These are phyloP conservation scores for Brettanomyces anomalus DNA, from an alignment of 805 yeast genomes.

Conservation along the genomic window DNA sequence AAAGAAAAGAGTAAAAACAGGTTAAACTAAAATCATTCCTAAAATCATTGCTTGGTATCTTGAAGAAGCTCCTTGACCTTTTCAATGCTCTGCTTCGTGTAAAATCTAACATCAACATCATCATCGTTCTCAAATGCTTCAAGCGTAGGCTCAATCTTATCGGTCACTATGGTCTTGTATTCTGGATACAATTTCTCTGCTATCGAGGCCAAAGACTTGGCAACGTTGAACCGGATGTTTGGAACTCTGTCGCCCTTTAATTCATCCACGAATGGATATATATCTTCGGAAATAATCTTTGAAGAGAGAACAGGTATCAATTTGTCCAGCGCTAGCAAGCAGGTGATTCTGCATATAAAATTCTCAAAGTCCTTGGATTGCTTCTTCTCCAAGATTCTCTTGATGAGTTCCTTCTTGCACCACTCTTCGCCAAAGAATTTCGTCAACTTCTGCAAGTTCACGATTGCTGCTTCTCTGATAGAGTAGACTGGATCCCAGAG, in stretches of 20 bases:
- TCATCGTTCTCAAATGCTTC: constrained; percentile 57
- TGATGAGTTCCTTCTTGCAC: constrained; percentile 80
- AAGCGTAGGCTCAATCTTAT: constrained; percentile 55
- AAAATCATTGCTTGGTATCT: constrained; percentile 2
- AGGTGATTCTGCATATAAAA: constrained; percentile 87
- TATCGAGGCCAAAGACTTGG: constrained; percentile 65
- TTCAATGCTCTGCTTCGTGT: constrained; percentile 47
- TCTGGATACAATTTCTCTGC: constrained; percentile 40
- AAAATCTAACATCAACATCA: constrained; percentile 87
- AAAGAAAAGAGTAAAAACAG: not conserved
- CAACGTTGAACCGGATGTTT: constrained; percentile 90
- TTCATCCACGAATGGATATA: constrained; percentile 72
- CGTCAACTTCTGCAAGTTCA: constrained; percentile 70
- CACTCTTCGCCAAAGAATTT: constrained; percentile 87
- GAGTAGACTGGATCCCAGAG: constrained; percentile 96
- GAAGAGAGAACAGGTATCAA: constrained; percentile 64
- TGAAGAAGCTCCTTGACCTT: constrained; percentile 12
- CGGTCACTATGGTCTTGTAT: constrained; percentile 31
- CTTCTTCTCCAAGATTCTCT: constrained; percentile 51
- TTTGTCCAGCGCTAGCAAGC: constrained; percentile 79
- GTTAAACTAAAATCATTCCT: not conserved
- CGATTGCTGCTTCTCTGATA: constrained; percentile 92
- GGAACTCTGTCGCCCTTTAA: constrained; percentile 80
- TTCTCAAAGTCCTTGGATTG: constrained; percentile 37
- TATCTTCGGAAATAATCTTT: constrained; percentile 48